phyloP scores from a whole-genome alignment of 345 rosid genomes.

The Eucalyptus tenuipes region DNA sequence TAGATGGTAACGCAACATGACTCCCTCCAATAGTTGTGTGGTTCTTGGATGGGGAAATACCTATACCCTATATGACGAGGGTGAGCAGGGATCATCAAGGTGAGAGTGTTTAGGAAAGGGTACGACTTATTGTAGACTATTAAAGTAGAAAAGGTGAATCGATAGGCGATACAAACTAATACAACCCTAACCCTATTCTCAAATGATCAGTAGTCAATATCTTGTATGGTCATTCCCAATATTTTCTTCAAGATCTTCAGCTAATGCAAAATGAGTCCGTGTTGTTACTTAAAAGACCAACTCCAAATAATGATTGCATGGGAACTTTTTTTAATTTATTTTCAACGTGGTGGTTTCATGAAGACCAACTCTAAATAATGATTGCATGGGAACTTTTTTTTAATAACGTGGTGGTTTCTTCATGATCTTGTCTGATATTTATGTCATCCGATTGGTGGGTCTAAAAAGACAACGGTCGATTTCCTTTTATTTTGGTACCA shows the following conservation, averaged over 20 bases:
- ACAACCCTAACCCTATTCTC: fast-evolving
- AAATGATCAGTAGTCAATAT: neutral
- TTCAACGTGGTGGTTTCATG: no score
- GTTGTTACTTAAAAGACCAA: neutral
- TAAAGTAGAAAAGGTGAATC: neutral
- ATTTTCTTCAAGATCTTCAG: neutral
- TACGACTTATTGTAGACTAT: fast-evolving
- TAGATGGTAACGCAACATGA: neutral
- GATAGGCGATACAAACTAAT: fast-evolving
- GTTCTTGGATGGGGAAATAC: fast-evolving
- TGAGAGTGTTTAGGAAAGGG: fast-evolving
- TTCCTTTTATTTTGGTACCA: neutral
- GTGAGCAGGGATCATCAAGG: fast-evolving
- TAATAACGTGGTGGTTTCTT: neutral
- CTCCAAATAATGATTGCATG: neutral
- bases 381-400: no score
- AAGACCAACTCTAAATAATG: no score
- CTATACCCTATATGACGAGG: fast-evolving
- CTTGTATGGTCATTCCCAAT: fast-evolving
- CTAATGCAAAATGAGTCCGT: fast-evolving
- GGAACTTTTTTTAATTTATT: neutral
- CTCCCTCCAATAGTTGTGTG: neutral
- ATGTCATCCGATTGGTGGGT: neutral
- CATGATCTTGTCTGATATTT: neutral
- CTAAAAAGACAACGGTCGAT: neutral